These are phyloP conservation scores for Remersonia thermophila DNA, from an alignment of 2,329 filamentous ascomycete species.

Conservation along the genomic window DNA sequence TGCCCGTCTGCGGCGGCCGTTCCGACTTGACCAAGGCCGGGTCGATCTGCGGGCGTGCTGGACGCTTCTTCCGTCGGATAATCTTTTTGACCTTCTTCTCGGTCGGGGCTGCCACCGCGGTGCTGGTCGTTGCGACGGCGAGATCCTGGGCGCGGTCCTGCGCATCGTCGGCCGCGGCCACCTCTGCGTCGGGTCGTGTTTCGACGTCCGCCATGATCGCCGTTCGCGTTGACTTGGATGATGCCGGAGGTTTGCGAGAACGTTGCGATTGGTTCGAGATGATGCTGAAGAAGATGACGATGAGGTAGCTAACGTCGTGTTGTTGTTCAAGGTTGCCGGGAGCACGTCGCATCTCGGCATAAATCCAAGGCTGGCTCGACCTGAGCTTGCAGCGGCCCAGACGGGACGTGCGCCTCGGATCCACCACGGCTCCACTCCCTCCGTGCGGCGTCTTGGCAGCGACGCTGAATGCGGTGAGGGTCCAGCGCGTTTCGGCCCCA, in stretches of 20 bases:
- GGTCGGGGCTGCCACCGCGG: constrained; percentile 34
- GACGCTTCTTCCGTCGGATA: constrained; percentile 78
- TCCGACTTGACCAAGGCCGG: constrained; percentile 70
- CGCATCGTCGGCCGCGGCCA: constrained; percentile 7
- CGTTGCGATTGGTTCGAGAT: too few species aligned
- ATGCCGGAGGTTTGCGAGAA: too few species aligned
- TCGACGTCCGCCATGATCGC: constrained; percentile 18
- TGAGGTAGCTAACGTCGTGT: too few species aligned
- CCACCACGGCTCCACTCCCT: neutral
- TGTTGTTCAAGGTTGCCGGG: too few species aligned
- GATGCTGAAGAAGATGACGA: too few species aligned
- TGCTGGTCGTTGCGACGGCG: constrained; percentile 27
- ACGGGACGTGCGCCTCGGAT: too few species aligned
- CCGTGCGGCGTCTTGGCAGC: neutral
- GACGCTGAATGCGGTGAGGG: constrained; percentile 11
- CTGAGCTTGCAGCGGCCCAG: too few species aligned
- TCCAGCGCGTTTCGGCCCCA: neutral
- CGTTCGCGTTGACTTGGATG: neutral
- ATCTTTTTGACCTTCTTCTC: constrained; percentile 75
- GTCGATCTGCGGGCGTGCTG: constrained; percentile 84
- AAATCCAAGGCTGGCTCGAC: too few species aligned
- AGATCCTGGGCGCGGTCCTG: constrained; percentile 19
- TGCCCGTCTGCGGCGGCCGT: constrained; percentile 82
- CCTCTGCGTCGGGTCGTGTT: constrained; percentile 7
- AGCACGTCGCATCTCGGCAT: too few species aligned